A percentile compares a stretch with the other conserved stretches of the same genome.
Conservation (phyloP, 2,329 filamentous ascomycete species). For the Cordyceps tenuipes region DNA sequence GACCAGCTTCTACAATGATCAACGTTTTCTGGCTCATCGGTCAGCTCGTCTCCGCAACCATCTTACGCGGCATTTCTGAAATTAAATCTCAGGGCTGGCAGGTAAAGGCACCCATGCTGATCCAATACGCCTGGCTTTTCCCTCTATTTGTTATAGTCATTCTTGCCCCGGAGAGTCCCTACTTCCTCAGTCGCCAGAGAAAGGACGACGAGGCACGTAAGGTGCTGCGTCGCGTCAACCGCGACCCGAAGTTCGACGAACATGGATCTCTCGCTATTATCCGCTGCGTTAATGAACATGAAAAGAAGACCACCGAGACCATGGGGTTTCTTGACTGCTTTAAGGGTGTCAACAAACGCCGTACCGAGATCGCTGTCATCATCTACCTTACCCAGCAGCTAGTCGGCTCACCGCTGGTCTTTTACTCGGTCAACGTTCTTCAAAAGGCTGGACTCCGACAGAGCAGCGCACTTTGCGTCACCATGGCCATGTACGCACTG, state of each 20-base stretch:
- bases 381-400: slow-evolving; percentile 46
- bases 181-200: slow-evolving; percentile 28
- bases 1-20: slow-evolving; percentile 29
- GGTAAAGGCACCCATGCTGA: slow-evolving; percentile 29
- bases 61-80: slow-evolving; percentile 23
- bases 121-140: slow-evolving; percentile 32
- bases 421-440: slow-evolving; percentile 44
- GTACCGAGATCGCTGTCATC: slow-evolving; percentile 35
- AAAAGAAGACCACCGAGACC: slow-evolving; percentile 18
- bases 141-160: slow-evolving; percentile 25
- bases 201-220: slow-evolving; percentile 22
- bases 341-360: slow-evolving; percentile 23
- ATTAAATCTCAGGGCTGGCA: slow-evolving; percentile 22
- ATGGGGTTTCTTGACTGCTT: slow-evolving; percentile 28
- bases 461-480: slow-evolving; percentile 35
- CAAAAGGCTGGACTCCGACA: slow-evolving; percentile 38
- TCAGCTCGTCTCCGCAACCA: slow-evolving; percentile 27
- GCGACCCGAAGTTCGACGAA: slow-evolving; percentile 20
- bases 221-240: slow-evolving; percentile 22
- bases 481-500: slow-evolving; percentile 31
- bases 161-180: slow-evolving; percentile 32
- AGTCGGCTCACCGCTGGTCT: slow-evolving; percentile 43
- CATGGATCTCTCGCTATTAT: slow-evolving; percentile 30
- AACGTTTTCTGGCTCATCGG: slow-evolving; percentile 35
- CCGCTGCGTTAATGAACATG: slow-evolving; percentile 28